Evolutionary conservation across 202 grass and related monocot species (phyloP).

Genomic region (Carex arenaria): DNA sequence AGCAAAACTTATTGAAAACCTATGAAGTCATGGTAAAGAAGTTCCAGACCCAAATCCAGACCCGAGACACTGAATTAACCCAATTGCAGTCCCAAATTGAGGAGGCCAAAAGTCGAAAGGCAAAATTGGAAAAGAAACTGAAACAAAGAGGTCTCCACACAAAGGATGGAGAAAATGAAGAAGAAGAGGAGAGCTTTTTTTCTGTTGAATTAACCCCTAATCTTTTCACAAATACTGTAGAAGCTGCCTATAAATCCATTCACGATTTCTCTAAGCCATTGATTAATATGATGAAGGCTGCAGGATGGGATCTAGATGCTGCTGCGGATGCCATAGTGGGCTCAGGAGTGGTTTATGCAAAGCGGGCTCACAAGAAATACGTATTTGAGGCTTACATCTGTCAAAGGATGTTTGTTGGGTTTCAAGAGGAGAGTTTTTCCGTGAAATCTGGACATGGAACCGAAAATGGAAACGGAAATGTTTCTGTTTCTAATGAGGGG

Average conservation of each 20-base stretch:
- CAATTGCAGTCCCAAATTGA: constrained; percentile 75
- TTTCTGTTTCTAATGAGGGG: constrained; percentile 55
- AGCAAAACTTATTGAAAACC: constrained; percentile 86
- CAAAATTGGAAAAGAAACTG: constrained; percentile 93
- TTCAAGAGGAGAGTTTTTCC: constrained; percentile 87
- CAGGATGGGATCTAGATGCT: constrained; percentile 91
- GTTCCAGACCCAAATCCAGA: constrained; percentile 89
- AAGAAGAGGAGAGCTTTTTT: constrained; percentile 81
- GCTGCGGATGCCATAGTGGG: constrained; percentile 72
- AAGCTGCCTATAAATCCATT: constrained; percentile 77
- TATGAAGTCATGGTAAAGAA: constrained; percentile 98
- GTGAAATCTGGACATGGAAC: constrained; percentile 32
- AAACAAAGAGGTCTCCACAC: constrained; percentile 85
- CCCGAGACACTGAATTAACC: constrained; percentile 66
- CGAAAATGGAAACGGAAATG: constrained; percentile 31
- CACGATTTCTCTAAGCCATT: constrained; percentile 93
- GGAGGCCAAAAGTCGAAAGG: constrained; percentile 72
- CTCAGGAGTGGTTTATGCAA: constrained; percentile 56
- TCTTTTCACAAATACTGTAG: constrained; percentile 76
- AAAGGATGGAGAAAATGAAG: constrained; percentile 62
- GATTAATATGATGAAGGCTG: constrained; percentile 99
- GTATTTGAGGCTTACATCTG: constrained; percentile 92
- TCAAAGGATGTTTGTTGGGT: constrained; percentile 90
- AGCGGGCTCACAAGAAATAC: constrained; percentile 86
- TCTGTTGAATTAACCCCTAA: constrained; percentile 85